Conservation (phyloP, 2,329 filamentous ascomycete genomes). For the Orbilia ellipsospora region DNA sequence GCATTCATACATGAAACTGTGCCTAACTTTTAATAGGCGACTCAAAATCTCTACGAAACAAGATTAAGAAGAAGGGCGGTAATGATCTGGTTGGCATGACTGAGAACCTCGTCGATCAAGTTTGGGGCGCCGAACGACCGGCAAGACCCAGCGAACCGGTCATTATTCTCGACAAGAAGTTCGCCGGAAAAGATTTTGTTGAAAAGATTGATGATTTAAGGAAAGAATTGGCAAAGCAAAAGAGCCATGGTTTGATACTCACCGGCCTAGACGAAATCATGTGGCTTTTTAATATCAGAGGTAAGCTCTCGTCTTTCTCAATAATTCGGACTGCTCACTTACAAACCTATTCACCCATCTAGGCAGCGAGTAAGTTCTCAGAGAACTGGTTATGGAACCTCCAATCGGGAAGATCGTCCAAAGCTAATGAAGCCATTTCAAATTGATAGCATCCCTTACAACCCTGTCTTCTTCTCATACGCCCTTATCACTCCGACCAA, state of each 20-base stretch:
- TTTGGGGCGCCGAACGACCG: constrained; percentile 84
- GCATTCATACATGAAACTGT: not conserved
- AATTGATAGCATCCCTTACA: constrained; percentile 80
- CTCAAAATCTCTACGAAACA: constrained; percentile 81
- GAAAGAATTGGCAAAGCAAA: constrained; percentile 92
- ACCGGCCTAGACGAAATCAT: constrained; percentile 97
- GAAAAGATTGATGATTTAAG: constrained; percentile 86
- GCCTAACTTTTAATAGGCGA: constrained; percentile 64
- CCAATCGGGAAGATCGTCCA: no score
- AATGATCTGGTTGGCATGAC: constrained; percentile 78
- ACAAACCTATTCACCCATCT: not conserved
- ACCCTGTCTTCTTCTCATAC: constrained; percentile 98
- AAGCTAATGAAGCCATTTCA: constrained; percentile 1
- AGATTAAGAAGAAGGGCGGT: constrained; percentile 86
- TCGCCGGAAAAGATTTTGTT: constrained; percentile 82
- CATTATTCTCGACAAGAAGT: constrained; percentile 76
- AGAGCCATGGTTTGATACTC: constrained; percentile 84
- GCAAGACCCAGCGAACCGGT: constrained; percentile 79
- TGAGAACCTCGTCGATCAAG: constrained; percentile 86
- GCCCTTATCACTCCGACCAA: constrained; percentile 82
- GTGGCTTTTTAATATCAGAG: constrained; percentile 97
- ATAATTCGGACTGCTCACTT: no score
- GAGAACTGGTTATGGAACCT: not conserved
- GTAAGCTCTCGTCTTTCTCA: constrained; percentile 68
- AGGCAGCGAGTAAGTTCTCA: constrained; percentile 44